phyloP scores from a whole-genome alignment of 805 yeast genomes.

The Hemisphaericaspora nanyangensis region DNA sequence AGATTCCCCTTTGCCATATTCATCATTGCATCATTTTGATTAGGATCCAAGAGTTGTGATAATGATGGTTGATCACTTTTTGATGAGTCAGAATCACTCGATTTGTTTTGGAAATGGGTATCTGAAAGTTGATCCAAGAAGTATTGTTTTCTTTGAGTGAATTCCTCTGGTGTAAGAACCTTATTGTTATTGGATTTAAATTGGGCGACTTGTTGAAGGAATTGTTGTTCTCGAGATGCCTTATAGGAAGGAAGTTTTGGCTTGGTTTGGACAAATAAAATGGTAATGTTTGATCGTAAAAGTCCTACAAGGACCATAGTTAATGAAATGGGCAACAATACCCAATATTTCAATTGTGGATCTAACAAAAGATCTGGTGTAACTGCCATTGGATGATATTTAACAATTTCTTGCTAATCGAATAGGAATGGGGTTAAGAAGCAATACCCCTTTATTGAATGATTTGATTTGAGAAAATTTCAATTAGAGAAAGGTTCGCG shows the following conservation, averaged over 20 bases:
- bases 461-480: no score
- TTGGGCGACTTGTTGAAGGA: neutral
- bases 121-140: conserved; percentile 46
- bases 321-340: conserved; percentile 78
- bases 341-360: conserved; percentile 85
- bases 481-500: no score
- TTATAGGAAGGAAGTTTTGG: conserved; percentile 52
- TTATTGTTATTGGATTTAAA: conserved; percentile 34
- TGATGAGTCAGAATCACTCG: conserved; percentile 39
- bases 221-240: conserved; percentile 31
- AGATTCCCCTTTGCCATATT: conserved; percentile 77
- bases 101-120: conserved; percentile 44
- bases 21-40: conserved; percentile 67
- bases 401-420: no score
- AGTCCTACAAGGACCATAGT: conserved; percentile 90
- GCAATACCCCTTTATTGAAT: no score
- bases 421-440: no score
- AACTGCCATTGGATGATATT: conserved; percentile 9
- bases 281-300: conserved; percentile 63
- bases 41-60: conserved; percentile 71
- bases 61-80: conserved; percentile 34
- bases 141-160: conserved; percentile 48
- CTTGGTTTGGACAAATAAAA: conserved; percentile 49
- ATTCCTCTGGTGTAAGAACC: conserved; percentile 50
- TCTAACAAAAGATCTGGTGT: conserved; percentile 51